Conservation (phyloP, 495 filamentous ascomycete species). For the Xylaria scruposa region DNA sequence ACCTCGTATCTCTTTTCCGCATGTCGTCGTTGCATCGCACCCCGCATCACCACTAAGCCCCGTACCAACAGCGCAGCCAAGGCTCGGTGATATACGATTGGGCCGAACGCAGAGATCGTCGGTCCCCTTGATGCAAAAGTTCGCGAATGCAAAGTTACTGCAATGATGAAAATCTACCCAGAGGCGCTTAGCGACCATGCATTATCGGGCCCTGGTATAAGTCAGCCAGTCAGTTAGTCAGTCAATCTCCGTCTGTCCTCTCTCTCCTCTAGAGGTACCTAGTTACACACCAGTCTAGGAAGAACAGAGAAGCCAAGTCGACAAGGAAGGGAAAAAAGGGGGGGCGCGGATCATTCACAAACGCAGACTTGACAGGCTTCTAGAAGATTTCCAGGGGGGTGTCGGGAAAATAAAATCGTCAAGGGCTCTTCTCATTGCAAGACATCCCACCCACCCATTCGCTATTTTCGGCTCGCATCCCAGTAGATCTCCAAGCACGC, state of each 20-base stretch:
- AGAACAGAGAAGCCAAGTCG: neutral
- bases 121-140: slow-evolving; percentile 13
- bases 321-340: slow-evolving; percentile 14
- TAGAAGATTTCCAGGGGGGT: slow-evolving; percentile 26
- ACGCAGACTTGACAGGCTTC: slow-evolving; percentile 26
- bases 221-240: no score
- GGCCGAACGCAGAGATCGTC: slow-evolving; percentile 23
- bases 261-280: neutral
- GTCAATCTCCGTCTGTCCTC: no score
- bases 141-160: slow-evolving; percentile 8
- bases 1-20: slow-evolving; percentile 26
- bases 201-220: neutral
- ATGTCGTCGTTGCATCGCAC: slow-evolving; percentile 26
- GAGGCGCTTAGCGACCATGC: slow-evolving; percentile 11
- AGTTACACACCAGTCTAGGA: no score
- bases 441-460: slow-evolving; percentile 24
- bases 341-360: slow-evolving; percentile 9
- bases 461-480: slow-evolving; percentile 32
- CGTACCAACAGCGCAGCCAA: slow-evolving; percentile 20
- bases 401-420: slow-evolving; percentile 20
- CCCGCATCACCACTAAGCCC: slow-evolving; percentile 14
- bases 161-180: neutral
- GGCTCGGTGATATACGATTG: slow-evolving; percentile 22
- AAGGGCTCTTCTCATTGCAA: slow-evolving; percentile 3
- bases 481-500: slow-evolving; percentile 25